Percentiles rank a stretch among this genome's conserved stretches.
Evolutionary conservation across 1,139 yeast genomes (phyloP).

Genomic region (Kluyveromyces marxianus): DNA sequence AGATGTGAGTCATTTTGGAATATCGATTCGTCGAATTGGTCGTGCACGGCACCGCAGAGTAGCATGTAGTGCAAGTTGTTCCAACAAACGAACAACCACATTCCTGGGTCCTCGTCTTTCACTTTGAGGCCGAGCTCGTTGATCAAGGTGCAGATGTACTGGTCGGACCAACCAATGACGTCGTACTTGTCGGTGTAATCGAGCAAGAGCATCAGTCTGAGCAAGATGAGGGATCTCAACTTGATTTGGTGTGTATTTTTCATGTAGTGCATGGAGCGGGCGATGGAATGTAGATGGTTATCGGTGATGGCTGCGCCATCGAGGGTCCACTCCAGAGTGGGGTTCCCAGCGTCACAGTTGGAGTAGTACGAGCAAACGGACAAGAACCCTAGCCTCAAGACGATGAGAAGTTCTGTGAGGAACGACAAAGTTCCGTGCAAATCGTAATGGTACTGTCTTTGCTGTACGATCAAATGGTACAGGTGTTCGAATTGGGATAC

Average conservation of each 20-base stretch:
- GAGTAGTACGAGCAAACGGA: conserved; percentile 9
- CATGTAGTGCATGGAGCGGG: conserved; percentile 2
- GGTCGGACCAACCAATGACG: conserved; percentile 1
- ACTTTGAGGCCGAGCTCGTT: neutral
- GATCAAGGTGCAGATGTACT: neutral
- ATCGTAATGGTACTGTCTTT: conserved; percentile 8
- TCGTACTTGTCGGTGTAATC: conserved; percentile 6
- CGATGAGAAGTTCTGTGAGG: conserved; percentile 19
- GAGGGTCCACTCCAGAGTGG: conserved; percentile 2
- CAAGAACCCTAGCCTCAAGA: conserved; percentile 22
- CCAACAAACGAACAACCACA: conserved; percentile 3
- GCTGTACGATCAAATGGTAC: conserved; percentile 14
- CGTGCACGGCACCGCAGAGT: conserved; percentile 6
- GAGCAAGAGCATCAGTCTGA: conserved; percentile 3
- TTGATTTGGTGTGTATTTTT: conserved; percentile 2
- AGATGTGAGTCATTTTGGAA: conserved; percentile 7
- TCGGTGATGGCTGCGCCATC: conserved; percentile 1
- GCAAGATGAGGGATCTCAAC: conserved; percentile 4
- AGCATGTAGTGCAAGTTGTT: conserved; percentile 5
- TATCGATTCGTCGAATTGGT: conserved; percentile 4
- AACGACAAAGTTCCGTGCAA: conserved; percentile 6
- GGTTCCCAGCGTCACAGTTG: conserved; percentile 4
- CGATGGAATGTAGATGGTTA: conserved; percentile 3
- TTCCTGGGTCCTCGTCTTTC: neutral
- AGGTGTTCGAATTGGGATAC: conserved; percentile 20